Percentiles rank a stretch among this genome's conserved stretches.
These are phyloP conservation scores for Cicer pinnatifidum DNA, from an alignment of 306 rosid species.

Conservation along the genomic window DNA sequence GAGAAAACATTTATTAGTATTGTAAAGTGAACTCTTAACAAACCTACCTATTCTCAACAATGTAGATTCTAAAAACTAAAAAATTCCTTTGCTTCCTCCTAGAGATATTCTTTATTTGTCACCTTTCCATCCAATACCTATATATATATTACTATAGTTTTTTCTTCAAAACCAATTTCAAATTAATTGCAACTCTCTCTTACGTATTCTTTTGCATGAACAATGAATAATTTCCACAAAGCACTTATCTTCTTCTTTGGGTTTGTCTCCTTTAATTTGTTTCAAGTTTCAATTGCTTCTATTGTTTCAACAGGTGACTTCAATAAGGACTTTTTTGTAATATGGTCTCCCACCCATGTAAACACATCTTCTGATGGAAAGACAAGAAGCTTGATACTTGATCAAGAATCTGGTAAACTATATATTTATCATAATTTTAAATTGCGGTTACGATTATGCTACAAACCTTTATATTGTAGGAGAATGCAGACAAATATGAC, in stretches of 20 bases:
- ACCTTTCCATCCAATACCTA: conserved; percentile 48
- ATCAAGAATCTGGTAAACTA: conserved; percentile 74
- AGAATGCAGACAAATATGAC: too few species aligned
- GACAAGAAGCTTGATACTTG: conserved; percentile 72
- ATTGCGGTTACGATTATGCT: too few species aligned
- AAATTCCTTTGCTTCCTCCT: conserved; percentile 62
- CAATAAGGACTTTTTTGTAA: conserved; percentile 82
- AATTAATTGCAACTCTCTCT: neutral
- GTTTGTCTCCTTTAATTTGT: conserved; percentile 46
- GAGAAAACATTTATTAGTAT: conserved; percentile 32
- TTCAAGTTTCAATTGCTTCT: conserved; percentile 55
- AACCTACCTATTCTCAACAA: conserved; percentile 27
- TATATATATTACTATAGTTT: conserved; percentile 33
- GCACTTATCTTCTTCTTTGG: conserved; percentile 45
- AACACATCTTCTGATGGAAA: conserved; percentile 76
- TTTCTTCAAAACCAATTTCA: conserved; percentile 35
- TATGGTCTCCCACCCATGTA: conserved; percentile 89
- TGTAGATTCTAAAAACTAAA: conserved; percentile 46
- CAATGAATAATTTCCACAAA: conserved; percentile 51
- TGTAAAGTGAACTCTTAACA: conserved; percentile 36
- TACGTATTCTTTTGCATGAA: conserved; percentile 34
- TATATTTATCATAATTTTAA: neutral
- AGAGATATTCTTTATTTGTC: conserved; percentile 68
- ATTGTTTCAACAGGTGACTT: conserved; percentile 82
- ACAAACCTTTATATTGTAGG: too few species aligned